Evolutionary conservation across 495 filamentous ascomycete genomes (phyloP).

Genomic region (Neurospora discreta): DNA sequence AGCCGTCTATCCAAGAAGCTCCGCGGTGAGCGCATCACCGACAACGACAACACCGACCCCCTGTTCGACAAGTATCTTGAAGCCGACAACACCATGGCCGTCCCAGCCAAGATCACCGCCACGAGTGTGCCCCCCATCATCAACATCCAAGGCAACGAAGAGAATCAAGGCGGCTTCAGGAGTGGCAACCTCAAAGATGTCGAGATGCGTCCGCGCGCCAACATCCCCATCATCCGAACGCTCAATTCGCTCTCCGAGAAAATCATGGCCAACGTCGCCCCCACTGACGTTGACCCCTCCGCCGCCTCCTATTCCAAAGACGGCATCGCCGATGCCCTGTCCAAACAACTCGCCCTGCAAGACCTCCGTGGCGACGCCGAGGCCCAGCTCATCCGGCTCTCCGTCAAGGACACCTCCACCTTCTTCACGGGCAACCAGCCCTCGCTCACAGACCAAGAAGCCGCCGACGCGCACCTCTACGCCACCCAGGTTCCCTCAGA

Average conservation of each 20-base stretch:
- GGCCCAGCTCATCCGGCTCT: conserved; percentile 67
- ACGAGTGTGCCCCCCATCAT: conserved; percentile 75
- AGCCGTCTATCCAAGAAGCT: conserved; percentile 83
- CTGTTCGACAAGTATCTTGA: conserved; percentile 78
- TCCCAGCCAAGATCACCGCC: conserved; percentile 37
- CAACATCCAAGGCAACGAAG: conserved; percentile 87
- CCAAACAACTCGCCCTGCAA: conserved; percentile 60
- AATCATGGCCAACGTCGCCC: conserved; percentile 74
- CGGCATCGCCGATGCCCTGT: conserved; percentile 66
- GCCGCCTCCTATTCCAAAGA: conserved; percentile 31
- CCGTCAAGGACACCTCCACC: conserved; percentile 71
- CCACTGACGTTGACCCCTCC: conserved; percentile 51
- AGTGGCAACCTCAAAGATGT: conserved; percentile 75
- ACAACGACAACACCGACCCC: conserved; percentile 58
- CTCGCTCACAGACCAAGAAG: conserved; percentile 22
- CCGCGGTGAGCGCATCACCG: conserved; percentile 73
- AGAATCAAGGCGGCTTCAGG: conserved; percentile 55
- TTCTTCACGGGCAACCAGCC: conserved; percentile 58
- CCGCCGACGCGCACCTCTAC: conserved; percentile 47
- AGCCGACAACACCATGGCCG: conserved; percentile 46
- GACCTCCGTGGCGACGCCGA: conserved; percentile 69
- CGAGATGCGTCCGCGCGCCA: conserved; percentile 64
- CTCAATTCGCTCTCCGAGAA: conserved; percentile 83
- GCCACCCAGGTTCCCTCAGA: conserved; percentile 54
- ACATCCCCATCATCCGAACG: conserved; percentile 59